Evolutionary conservation across 192 early-diverging fungal genomes (phyloP).

Genomic region (Coemansia sp.): DNA sequence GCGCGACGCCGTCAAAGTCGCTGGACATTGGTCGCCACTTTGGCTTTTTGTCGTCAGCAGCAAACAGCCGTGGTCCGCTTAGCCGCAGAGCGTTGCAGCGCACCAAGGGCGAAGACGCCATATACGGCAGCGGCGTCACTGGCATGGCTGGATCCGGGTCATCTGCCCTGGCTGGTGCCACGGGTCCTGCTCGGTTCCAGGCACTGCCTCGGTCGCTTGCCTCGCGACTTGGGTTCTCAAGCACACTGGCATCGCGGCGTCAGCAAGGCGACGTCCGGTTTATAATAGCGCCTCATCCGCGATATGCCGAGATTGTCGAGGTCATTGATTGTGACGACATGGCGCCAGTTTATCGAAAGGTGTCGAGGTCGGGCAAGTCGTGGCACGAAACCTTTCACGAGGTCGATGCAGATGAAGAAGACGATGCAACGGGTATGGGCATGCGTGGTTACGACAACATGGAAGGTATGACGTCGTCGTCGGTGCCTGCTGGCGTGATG

Average conservation of each 20-base stretch:
- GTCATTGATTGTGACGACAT: constrained; percentile 43
- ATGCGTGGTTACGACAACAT: constrained; percentile 4
- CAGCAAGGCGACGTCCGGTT: constrained; percentile 43
- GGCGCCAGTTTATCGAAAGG: constrained; percentile 47
- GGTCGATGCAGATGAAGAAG: constrained; percentile 29
- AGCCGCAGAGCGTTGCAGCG: constrained; percentile 40
- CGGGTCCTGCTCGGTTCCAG: constrained; percentile 42
- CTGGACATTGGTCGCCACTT: constrained; percentile 24
- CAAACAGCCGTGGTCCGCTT: constrained; percentile 18
- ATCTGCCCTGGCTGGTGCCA: neutral
- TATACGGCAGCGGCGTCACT: constrained; percentile 8
- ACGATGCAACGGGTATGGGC: neutral
- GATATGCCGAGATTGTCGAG: constrained; percentile 32
- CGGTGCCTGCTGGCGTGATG: constrained; percentile 4
- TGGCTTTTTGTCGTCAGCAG: neutral
- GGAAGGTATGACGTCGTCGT: neutral
- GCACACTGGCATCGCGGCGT: constrained; percentile 32
- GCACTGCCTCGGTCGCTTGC: constrained; percentile 37
- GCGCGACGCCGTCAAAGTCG: constrained; percentile 32
- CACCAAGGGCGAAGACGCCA: constrained; percentile 32
- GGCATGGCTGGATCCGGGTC: neutral
- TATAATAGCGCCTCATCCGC: constrained; percentile 41
- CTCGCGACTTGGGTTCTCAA: constrained; percentile 36
- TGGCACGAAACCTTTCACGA: constrained; percentile 56
- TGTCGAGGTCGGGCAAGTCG: constrained; percentile 44